Percentiles rank a stretch among this genome's conserved stretches.
phyloP scores from a whole-genome alignment of 2,329 filamentous ascomycete genomes.

The Penicillium sp. region DNA sequence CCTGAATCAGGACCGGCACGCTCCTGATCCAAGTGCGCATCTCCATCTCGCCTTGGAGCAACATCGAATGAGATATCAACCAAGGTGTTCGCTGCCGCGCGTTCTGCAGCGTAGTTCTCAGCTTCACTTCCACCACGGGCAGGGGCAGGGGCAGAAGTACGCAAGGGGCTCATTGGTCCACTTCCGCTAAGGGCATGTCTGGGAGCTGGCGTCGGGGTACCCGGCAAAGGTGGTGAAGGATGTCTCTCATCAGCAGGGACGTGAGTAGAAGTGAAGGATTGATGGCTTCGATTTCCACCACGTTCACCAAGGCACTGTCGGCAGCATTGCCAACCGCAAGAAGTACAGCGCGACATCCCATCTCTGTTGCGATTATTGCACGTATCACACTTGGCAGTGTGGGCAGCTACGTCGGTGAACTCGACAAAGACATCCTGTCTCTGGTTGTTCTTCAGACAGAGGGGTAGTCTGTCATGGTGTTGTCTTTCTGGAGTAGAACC shows the following conservation, averaged over 20 bases:
- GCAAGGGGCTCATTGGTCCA: background rate
- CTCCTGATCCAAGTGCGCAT: background rate
- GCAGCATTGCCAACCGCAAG: constrained; percentile 39
- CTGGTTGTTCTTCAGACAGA: background rate
- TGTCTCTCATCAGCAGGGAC: background rate
- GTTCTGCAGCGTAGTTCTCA: background rate
- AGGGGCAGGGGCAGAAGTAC: background rate
- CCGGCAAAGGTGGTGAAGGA: background rate
- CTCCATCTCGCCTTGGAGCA: background rate
- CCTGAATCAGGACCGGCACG: background rate
- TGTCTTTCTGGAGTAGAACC: background rate
- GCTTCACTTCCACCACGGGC: background rate
- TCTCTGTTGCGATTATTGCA: constrained; percentile 35
- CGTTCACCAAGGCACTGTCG: constrained; percentile 25
- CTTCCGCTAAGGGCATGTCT: background rate
- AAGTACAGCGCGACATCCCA: constrained; percentile 33
- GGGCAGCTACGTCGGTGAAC: constrained; percentile 31
- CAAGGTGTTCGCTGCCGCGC: background rate
- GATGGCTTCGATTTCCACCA: constrained; percentile 16
- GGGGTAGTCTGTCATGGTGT: no score
- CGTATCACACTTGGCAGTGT: constrained; percentile 41
- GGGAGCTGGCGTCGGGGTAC: background rate
- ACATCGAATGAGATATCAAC: background rate
- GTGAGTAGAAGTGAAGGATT: constrained; percentile 1
- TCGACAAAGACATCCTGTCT: background rate